phyloP scores from a whole-genome alignment of 352 stramenopile genomes.

The Globisporangium uncinulatum region DNA sequence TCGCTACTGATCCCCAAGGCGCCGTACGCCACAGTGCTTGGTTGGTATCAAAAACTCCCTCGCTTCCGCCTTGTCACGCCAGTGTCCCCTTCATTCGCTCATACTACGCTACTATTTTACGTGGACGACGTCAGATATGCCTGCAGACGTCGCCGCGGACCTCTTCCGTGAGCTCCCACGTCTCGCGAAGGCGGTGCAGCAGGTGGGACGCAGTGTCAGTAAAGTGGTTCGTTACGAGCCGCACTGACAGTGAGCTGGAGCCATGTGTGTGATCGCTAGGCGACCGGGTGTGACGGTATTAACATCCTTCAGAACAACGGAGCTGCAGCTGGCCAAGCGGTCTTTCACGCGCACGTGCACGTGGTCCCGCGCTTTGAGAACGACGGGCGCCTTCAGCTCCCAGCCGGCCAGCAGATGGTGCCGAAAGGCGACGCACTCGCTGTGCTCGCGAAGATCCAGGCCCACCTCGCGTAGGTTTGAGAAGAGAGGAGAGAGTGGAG shows the following conservation, averaged over 20 bases:
- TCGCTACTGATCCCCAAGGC: conserved; percentile 72
- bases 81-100: neutral
- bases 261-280: conserved; percentile 12
- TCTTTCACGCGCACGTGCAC: conserved; percentile 81
- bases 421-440: conserved; percentile 45
- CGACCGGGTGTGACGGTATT: conserved; percentile 57
- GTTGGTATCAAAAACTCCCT: conserved; percentile 16
- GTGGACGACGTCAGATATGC: conserved; percentile 37
- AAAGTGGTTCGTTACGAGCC: neutral
- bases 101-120: neutral
- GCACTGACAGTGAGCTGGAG: too few relatives aligned
- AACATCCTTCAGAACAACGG: conserved; percentile 87
- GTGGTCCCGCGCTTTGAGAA: conserved; percentile 68
- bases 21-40: conserved; percentile 58
- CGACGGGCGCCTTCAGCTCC: conserved; percentile 56
- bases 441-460: conserved; percentile 74
- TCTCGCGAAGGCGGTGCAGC: conserved; percentile 67
- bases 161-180: conserved; percentile 73
- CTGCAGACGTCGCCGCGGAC: conserved; percentile 54
- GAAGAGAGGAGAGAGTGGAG: too few relatives aligned
- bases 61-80: neutral
- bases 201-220: conserved; percentile 15
- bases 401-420: conserved; percentile 52
- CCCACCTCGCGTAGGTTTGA: conserved; percentile 35
- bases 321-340: conserved; percentile 46